These are phyloP conservation scores for Coffea canephora DNA, from an alignment of 257 asterid species.

Conservation along the genomic window DNA sequence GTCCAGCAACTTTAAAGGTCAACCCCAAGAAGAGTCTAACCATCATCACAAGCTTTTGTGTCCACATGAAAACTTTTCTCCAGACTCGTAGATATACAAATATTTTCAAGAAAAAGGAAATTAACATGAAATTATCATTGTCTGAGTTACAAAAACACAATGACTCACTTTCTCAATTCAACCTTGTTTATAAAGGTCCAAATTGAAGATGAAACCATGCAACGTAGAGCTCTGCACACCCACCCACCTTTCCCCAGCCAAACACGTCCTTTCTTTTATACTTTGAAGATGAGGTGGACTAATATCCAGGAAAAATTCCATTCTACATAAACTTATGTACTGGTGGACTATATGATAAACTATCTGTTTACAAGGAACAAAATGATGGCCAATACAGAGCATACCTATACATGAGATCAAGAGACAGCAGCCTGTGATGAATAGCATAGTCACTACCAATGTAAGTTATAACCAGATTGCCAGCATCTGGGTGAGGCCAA, in stretches of 20 bases:
- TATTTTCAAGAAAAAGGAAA: background rate
- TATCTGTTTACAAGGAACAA: background rate
- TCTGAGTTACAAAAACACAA: too few species aligned
- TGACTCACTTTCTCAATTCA: too few species aligned
- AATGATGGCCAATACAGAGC: conserved; percentile 4
- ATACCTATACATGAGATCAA: conserved; percentile 56
- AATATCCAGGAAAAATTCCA: background rate
- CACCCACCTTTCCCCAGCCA: too few species aligned
- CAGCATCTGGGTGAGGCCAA: conserved; percentile 99
- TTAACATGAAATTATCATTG: too few species aligned
- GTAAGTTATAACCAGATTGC: conserved; percentile 71
- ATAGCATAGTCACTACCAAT: conserved; percentile 61
- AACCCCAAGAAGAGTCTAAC: background rate
- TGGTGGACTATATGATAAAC: too few species aligned
- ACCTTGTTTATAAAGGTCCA: too few species aligned
- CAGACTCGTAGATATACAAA: background rate
- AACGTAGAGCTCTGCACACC: too few species aligned
- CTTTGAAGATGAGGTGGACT: background rate
- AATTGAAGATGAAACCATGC: too few species aligned
- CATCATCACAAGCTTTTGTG: background rate
- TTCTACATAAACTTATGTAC: background rate
- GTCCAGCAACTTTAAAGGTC: background rate
- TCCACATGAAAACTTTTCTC: background rate
- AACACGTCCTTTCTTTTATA: too few species aligned
- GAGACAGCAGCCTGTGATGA: conserved; percentile 67